Evolutionary conservation across 192 early-diverging fungal genomes (phyloP).

Genomic region (Lobosporangium transversale): DNA sequence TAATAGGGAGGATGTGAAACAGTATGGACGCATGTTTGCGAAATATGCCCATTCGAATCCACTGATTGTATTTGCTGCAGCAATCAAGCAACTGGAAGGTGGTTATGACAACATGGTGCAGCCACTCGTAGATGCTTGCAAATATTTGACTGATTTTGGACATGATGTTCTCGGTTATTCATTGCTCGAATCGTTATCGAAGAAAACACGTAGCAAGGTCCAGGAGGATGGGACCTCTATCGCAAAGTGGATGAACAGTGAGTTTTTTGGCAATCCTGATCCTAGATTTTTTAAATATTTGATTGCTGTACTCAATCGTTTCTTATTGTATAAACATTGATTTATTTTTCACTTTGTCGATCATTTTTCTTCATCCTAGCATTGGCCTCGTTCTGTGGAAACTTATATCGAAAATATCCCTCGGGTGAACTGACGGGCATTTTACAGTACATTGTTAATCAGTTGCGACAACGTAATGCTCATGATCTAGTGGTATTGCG

Average conservation of each 20-base stretch:
- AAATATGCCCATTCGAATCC: slow-evolving; percentile 83
- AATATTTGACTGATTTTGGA: slow-evolving; percentile 76
- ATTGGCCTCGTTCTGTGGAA: slow-evolving; percentile 72
- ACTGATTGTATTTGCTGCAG: slow-evolving; percentile 71
- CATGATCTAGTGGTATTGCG: slow-evolving; percentile 74
- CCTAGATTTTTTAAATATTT: too few relatives aligned
- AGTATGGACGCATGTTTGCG: slow-evolving; percentile 75
- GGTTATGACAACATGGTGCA: slow-evolving; percentile 80
- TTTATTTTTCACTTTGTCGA: not conserved
- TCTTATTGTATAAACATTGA: too few relatives aligned
- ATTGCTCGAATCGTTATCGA: slow-evolving; percentile 74
- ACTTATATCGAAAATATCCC: slow-evolving; percentile 69
- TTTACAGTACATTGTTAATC: slow-evolving; percentile 72
- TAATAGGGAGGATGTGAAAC: slow-evolving; percentile 76
- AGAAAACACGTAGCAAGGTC: slow-evolving; percentile 61
- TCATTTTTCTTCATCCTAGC: slow-evolving; percentile 13
- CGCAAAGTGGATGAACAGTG: slow-evolving; percentile 70
- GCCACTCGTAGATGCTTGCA: slow-evolving; percentile 78
- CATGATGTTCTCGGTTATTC: slow-evolving; percentile 79
- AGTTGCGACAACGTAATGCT: slow-evolving; percentile 63
- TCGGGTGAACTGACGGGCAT: slow-evolving; percentile 71
- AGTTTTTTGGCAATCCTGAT: too few relatives aligned
- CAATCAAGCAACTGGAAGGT: slow-evolving; percentile 71
- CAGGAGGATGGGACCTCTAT: slow-evolving; percentile 71
- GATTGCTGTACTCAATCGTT: too few relatives aligned